Evolutionary conservation across 2,329 filamentous ascomycete species (phyloP).

Genomic region (Coniochaeta prunicola): DNA sequence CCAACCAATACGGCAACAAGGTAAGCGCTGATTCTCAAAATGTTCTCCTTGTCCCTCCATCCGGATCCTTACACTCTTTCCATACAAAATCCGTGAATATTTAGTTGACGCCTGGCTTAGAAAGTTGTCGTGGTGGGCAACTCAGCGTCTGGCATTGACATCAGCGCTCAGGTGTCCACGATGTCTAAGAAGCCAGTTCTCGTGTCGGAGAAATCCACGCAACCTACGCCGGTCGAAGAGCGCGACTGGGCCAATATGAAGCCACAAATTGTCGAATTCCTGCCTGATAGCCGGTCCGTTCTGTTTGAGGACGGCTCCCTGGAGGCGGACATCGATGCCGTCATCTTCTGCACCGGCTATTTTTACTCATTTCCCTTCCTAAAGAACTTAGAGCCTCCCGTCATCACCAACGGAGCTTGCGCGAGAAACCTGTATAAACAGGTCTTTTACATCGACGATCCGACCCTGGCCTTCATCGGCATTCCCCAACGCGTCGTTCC

Average conservation of each 20-base stretch:
- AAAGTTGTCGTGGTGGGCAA: slow-evolving; percentile 83
- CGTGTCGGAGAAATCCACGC: slow-evolving; percentile 50
- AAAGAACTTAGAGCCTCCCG: slow-evolving; percentile 31
- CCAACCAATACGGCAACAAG: slow-evolving; percentile 55
- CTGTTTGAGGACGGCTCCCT: slow-evolving; percentile 57
- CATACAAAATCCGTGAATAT: too few relatives aligned
- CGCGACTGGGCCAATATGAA: slow-evolving; percentile 40
- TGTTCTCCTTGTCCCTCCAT: too few relatives aligned
- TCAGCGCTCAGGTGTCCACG: slow-evolving; percentile 65
- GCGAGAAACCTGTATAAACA: slow-evolving; percentile 72
- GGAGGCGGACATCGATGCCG: slow-evolving; percentile 61
- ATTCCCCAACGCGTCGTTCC: slow-evolving; percentile 86
- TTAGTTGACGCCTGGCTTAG: too few relatives aligned
- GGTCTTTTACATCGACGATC: slow-evolving; percentile 66
- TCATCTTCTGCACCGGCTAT: slow-evolving; percentile 87
- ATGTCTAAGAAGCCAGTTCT: slow-evolving; percentile 55
- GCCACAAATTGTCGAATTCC: slow-evolving; percentile 51
- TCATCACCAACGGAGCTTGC: slow-evolving; percentile 62
- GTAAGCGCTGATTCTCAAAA: too few relatives aligned
- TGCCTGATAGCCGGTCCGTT: slow-evolving; percentile 47
- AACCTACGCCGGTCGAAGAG: slow-evolving; percentile 30
- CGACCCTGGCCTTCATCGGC: slow-evolving; percentile 70
- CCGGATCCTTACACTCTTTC: too few relatives aligned
- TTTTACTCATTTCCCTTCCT: slow-evolving; percentile 78
- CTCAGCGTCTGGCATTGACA: slow-evolving; percentile 76